A percentile compares a stretch with the other conserved stretches of the same genome.
phyloP scores from a whole-genome alignment of 345 rosid species.

The Brassica carinata region DNA sequence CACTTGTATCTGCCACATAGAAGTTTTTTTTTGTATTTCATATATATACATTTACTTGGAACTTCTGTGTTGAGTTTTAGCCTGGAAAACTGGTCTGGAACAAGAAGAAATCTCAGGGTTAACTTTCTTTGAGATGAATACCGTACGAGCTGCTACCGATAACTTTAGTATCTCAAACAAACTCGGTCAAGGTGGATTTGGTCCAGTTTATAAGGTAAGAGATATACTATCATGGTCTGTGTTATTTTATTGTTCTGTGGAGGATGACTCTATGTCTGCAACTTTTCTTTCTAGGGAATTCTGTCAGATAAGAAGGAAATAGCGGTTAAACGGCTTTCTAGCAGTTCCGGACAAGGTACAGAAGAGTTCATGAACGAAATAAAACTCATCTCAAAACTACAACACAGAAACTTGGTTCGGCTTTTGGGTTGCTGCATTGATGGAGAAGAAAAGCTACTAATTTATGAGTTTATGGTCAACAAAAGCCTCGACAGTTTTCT shows the following conservation, averaged over 20 bases:
- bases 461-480: conserved; percentile 35
- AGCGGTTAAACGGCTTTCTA: conserved; percentile 37
- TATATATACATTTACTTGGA: background rate
- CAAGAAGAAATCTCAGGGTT: conserved; percentile 25
- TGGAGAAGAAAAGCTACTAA: conserved; percentile 31
- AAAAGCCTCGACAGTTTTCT: conserved; percentile 33
- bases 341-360: conserved; percentile 35
- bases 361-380: conserved; percentile 40
- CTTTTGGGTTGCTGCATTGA: conserved; percentile 30
- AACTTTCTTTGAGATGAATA: conserved; percentile 32
- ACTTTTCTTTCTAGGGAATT: conserved; percentile 16
- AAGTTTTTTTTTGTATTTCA: background rate
- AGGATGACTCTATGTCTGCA: background rate
- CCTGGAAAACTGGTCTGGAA: conserved; percentile 24
- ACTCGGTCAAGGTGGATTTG: conserved; percentile 40
- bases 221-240: background rate
- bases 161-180: conserved; percentile 27
- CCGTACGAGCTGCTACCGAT: conserved; percentile 29
- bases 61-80: background rate
- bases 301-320: conserved; percentile 17
- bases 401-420: conserved; percentile 31
- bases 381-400: conserved; percentile 31
- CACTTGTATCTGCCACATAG: background rate
- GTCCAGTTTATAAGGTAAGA: conserved; percentile 37
- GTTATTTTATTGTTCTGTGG: background rate